Evolutionary conservation across 1,284 basidiomycete species (phyloP).

Genomic region (Leccinum pallidistipes): DNA sequence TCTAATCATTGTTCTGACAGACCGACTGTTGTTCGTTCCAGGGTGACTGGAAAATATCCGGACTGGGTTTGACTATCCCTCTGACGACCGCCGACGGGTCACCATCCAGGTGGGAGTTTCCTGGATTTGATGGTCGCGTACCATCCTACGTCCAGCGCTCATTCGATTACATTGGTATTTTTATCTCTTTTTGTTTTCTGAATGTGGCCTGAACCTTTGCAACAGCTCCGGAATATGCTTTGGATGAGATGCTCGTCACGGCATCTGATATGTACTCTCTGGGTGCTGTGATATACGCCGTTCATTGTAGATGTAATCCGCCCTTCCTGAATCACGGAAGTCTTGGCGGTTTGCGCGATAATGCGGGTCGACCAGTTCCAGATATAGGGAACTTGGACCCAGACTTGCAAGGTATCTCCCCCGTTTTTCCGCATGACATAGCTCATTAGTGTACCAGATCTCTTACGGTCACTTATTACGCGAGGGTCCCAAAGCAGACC

Average conservation of each 20-base stretch:
- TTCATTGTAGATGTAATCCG: conserved; percentile 85
- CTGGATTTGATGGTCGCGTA: conserved; percentile 80
- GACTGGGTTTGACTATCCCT: conserved; percentile 85
- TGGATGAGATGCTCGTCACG: conserved; percentile 85
- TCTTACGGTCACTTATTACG: conserved; percentile 79
- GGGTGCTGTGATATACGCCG: conserved; percentile 87
- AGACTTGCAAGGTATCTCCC: conserved; percentile 62
- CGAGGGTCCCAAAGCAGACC: conserved; percentile 74
- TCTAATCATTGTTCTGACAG: neutral
- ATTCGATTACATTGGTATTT: conserved; percentile 88
- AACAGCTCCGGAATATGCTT: conserved; percentile 90
- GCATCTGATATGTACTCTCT: conserved; percentile 95
- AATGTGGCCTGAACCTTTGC: neutral
- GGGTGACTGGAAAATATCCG: conserved; percentile 99
- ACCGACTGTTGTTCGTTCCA: conserved; percentile 34
- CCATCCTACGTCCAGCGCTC: conserved; percentile 87
- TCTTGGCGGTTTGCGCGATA: conserved; percentile 75
- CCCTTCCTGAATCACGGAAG: conserved; percentile 91
- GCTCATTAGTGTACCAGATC: conserved; percentile 46
- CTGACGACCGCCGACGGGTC: conserved; percentile 71
- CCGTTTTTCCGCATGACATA: conserved; percentile 1
- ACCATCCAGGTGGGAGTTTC: conserved; percentile 84
- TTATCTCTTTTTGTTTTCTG: neutral
- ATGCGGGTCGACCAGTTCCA: conserved; percentile 64
- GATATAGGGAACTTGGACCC: conserved; percentile 63